Percentiles rank a stretch among this genome's conserved stretches.
Evolutionary conservation across 2,329 filamentous ascomycete genomes (phyloP).

Genomic region (Xylariaceae sp.): DNA sequence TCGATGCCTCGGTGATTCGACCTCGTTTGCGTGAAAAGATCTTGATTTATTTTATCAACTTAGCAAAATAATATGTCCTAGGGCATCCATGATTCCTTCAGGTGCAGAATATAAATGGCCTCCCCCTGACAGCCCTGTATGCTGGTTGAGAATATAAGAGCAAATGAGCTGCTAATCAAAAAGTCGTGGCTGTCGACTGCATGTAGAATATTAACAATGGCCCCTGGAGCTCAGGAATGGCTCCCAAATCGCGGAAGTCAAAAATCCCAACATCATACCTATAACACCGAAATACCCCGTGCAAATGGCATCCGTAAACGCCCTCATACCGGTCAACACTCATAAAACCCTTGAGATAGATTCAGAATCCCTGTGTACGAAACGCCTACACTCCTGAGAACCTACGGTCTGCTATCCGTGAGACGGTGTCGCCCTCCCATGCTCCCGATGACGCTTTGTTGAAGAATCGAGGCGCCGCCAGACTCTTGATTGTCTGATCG

Average conservation of each 20-base stretch:
- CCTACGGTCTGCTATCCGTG: slow-evolving; percentile 6
- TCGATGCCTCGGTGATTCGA: no score
- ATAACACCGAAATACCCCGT: not conserved
- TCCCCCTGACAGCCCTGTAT: no score
- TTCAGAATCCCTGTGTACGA: slow-evolving; percentile 1
- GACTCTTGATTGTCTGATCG: slow-evolving; percentile 21
- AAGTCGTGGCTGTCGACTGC: not conserved
- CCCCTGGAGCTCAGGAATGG: not conserved
- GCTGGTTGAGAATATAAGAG: no score
- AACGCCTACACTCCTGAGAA: not conserved
- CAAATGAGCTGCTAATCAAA: not conserved
- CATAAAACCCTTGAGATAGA: not conserved
- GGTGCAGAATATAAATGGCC: no score
- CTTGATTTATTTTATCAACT: no score
- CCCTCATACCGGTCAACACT: not conserved
- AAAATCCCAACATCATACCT: not conserved
- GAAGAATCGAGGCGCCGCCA: slow-evolving; percentile 27
- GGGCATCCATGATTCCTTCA: no score
- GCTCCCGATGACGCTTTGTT: slow-evolving; percentile 17
- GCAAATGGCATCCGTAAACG: not conserved
- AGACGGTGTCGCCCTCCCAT: slow-evolving; percentile 12
- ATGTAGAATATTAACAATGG: not conserved
- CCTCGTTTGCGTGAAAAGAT: no score
- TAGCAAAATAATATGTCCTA: no score
- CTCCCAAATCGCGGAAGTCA: not conserved